phyloP scores from a whole-genome alignment of 1,284 basidiomycete genomes.

The Malassezia sympodialis region DNA sequence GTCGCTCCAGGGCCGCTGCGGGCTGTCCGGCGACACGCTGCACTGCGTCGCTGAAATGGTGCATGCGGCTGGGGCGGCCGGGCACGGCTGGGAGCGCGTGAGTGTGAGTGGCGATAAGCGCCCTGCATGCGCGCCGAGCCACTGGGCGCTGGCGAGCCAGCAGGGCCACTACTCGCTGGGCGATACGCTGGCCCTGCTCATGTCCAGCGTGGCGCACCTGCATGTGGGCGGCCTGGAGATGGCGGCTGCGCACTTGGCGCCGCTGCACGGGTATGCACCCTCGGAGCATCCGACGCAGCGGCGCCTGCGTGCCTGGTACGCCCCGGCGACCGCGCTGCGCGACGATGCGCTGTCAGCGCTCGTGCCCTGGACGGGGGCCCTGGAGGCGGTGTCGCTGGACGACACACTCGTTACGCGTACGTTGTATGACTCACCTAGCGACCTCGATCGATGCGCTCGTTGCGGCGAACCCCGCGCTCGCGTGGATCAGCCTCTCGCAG shows the following conservation, averaged over 20 bases:
- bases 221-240: conserved; percentile 10
- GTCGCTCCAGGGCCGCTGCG: conserved; percentile 8
- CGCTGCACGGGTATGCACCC: neutral
- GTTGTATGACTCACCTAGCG: neutral
- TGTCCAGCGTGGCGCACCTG: neutral
- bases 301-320: neutral
- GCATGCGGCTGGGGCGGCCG: neutral
- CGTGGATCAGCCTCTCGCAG: conserved; percentile 14
- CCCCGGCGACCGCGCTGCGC: neutral
- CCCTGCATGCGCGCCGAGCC: neutral
- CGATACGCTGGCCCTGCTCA: neutral
- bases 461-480: conserved; percentile 2
- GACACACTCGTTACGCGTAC: conserved; percentile 13
- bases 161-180: neutral
- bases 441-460: conserved; percentile 6
- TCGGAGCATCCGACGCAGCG: neutral
- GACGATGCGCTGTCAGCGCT: conserved; percentile 6
- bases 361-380: conserved; percentile 4
- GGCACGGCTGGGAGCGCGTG: neutral
- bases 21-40: conserved; percentile 10
- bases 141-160: conserved; percentile 6
- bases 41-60: neutral
- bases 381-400: conserved; percentile 9
- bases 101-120: conserved; percentile 13
- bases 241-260: neutral